Conservation (phyloP, 257 asterid genomes). For the Nicotiana obtusifolia region DNA sequence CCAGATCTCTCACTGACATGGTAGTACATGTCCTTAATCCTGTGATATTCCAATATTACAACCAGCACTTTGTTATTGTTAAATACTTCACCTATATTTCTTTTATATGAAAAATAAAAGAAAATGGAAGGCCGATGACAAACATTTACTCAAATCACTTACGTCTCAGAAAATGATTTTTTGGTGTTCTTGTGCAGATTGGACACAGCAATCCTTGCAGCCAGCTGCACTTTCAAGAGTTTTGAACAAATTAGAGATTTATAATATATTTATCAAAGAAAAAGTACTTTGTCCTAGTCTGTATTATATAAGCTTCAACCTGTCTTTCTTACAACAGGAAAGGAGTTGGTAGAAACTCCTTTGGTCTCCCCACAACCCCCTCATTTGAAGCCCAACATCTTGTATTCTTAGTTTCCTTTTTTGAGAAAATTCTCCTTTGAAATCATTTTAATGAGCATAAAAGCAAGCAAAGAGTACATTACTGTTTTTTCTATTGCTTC, state of each 20-base stretch:
- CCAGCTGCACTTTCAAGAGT: constrained; percentile 48
- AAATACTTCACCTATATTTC: neutral
- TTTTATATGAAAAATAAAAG: neutral
- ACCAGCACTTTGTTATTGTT: neutral
- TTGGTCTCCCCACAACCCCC: neutral
- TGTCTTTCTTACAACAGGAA: neutral
- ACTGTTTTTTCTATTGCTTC: neutral
- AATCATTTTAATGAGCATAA: neutral
- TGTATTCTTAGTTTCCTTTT: neutral
- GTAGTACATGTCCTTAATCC: constrained; percentile 76
- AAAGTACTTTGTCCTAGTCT: neutral
- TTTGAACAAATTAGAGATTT: neutral
- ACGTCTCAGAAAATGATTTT: constrained; percentile 97
- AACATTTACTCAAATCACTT: constrained; percentile 22
- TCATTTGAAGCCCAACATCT: neutral
- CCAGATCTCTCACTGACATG: constrained; percentile 88
- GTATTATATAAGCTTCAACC: neutral
- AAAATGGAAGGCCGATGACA: neutral
- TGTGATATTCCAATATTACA: constrained; percentile 19
- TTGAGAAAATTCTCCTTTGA: neutral
- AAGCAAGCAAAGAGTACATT: neutral
- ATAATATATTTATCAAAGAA: neutral
- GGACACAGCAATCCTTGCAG: constrained; percentile 98
- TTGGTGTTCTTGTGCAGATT: constrained; percentile 94
- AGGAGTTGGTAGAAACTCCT: neutral